Base-by-base conservation (phyloP, 169 alveolate species). In the Plasmodium yoelii region DNA sequence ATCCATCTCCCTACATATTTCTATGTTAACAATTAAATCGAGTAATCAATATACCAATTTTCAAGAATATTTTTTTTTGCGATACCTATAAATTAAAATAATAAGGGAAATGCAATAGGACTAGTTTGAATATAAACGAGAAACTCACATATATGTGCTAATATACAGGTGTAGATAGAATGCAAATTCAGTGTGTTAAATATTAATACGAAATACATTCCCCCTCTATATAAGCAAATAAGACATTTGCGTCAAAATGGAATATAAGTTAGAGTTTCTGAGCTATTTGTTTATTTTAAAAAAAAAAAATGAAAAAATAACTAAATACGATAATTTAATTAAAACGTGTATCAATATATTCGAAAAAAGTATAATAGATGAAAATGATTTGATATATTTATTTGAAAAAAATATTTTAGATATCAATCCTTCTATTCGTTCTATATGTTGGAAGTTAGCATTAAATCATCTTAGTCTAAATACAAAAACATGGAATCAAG, bases 371-470 rank as follows among this genome's bases (percentile, higher is more conserved):
- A 28, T 70, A 57, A 57, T 86, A 46, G 87, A 86, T 72, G 91
- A 70, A 55, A 72, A 69, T 24, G 91, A 86, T 8, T 47, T 86
- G 53, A 51, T 34, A 59, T 70, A 86, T 39, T 55, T 86, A 44
- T 86, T 86, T 64, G 91, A 86, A 51, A 53, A 59, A 44, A 86
- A 86, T 64, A 71, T 86, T 24, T 86, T 86, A 56, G 91, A 86
- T 19, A 69, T 86, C n/a, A 68, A 86, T 56, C 87, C 91, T 22
- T 46, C 73, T 57, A 64, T 86, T 51, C 91, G 91, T 39, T 86
- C 91, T n/a, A 24, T 86, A 15, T 86, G 91, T 49, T 86, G 91
- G 91, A 86, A 86, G 63, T 63, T 86, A 46, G 91, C 91, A 15
- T 53, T 86, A 44, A 86, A 86, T 39, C 91, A 86, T 53, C 57